Percentiles rank a stretch among this genome's conserved stretches.
phyloP scores from a whole-genome alignment of 2,329 filamentous ascomycete species.

The Acephala macrosclerotiorum region DNA sequence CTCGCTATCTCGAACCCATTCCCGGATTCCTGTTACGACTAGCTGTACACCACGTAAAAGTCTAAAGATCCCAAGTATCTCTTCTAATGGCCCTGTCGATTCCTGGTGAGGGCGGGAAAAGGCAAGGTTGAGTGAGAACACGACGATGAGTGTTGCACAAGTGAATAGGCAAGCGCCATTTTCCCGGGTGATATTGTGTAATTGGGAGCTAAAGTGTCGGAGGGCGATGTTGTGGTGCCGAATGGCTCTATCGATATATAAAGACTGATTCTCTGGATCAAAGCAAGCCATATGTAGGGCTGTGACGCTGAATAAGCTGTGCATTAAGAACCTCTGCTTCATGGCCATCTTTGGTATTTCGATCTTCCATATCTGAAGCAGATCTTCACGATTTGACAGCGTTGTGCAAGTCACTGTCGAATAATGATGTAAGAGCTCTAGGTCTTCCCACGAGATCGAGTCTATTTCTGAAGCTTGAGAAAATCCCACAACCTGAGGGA shows the following conservation, averaged over 20 bases:
- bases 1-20: constrained; percentile 2
- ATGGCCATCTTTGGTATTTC: constrained; percentile 12
- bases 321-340: constrained; percentile 14
- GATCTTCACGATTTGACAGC: constrained; percentile 1
- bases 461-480: background rate
- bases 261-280: background rate
- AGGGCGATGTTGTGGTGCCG: constrained; percentile 17
- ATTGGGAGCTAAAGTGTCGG: background rate
- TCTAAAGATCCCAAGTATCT: constrained; percentile 8
- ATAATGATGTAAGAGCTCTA: constrained; percentile 19
- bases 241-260: constrained; percentile 16
- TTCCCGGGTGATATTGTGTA: constrained; percentile 12
- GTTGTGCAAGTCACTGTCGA: constrained; percentile 12
- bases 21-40: background rate
- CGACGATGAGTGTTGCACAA: constrained; percentile 9
- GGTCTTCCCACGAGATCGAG: constrained; percentile 5
- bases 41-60: background rate
- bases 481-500: background rate
- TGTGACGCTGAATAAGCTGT: constrained; percentile 15
- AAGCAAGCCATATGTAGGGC: constrained; percentile 8
- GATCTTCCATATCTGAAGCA: constrained; percentile 13
- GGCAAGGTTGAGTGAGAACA: constrained; percentile 2
- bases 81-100: background rate
- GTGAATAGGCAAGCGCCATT: constrained; percentile 9
- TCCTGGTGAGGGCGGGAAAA: background rate